Conservation (phyloP, 805 yeast species). For the Wickerhamiella spandovensis region DNA sequence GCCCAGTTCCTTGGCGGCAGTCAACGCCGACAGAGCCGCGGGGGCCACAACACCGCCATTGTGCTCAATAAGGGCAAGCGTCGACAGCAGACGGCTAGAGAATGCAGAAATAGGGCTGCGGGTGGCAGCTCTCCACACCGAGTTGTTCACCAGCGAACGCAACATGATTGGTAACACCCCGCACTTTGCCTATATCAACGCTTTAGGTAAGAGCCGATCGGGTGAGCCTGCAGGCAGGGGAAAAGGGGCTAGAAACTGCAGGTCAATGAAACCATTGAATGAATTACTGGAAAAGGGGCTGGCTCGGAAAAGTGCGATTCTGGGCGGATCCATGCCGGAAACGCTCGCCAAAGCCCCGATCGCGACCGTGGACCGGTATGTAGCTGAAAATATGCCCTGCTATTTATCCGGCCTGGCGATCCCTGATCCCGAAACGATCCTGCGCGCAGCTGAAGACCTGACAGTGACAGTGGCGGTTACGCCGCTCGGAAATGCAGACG, state of each 20-base stretch:
- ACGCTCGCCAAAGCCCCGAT: neutral
- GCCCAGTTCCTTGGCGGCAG: conserved; percentile 59
- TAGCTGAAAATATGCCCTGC: neutral
- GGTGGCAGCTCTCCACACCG: neutral
- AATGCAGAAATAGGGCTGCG: neutral
- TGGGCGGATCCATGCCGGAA: neutral
- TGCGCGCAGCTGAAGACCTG: neutral
- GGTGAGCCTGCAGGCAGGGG: too few species aligned
- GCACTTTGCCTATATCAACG: neutral
- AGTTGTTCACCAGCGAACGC: neutral
- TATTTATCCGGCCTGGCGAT: neutral
- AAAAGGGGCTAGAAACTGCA: too few species aligned
- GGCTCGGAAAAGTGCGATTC: neutral
- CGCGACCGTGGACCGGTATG: neutral
- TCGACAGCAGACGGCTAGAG: conserved; percentile 35
- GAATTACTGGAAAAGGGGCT: neutral
- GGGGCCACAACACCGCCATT: conserved; percentile 43
- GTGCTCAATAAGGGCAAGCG: conserved; percentile 64
- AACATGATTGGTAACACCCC: neutral
- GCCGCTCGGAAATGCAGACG: conserved; percentile 27
- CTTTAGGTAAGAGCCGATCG: too few species aligned
- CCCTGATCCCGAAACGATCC: neutral
- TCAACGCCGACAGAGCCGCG: conserved; percentile 54
- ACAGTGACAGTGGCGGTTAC: conserved; percentile 22
- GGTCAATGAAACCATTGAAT: neutral